A percentile compares a stretch with the other conserved stretches of the same genome.
phyloP scores from a whole-genome alignment of 345 rosid genomes.

The Trapa bicornis region DNA sequence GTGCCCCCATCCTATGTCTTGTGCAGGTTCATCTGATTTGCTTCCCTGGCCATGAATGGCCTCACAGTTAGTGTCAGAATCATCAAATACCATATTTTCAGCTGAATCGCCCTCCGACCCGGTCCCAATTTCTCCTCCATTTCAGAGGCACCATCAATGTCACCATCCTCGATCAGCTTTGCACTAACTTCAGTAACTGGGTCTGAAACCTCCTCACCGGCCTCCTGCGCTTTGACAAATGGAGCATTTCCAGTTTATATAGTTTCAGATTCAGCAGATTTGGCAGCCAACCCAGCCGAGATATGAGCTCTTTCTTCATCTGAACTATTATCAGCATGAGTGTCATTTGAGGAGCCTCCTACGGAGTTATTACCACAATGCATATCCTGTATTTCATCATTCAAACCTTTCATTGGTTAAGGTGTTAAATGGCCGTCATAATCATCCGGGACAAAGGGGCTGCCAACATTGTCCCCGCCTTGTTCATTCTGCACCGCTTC shows the following conservation, averaged over 20 bases:
- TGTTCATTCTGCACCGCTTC: background rate
- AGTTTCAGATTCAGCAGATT: conserved; percentile 9
- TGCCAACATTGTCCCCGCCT: background rate
- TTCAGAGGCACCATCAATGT: background rate
- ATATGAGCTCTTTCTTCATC: no score
- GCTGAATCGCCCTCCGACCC: background rate
- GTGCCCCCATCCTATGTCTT: background rate
- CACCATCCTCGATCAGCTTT: background rate
- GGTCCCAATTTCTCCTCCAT: background rate
- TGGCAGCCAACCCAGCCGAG: conserved; percentile 1
- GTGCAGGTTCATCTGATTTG: background rate
- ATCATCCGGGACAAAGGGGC: background rate
- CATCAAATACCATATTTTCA: background rate
- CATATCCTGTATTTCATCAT: conserved; percentile 17
- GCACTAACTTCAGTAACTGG: conserved; percentile 2
- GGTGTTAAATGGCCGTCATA: conserved; percentile 14
- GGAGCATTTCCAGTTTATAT: background rate
- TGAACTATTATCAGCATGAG: no score
- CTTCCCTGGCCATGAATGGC: conserved; percentile 3
- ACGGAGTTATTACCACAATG: conserved; percentile 8
- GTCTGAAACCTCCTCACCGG: conserved; percentile 7
- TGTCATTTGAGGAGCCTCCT: no score
- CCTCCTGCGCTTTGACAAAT: conserved; percentile 1
- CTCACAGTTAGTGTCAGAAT: conserved; percentile 6
- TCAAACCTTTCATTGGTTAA: conserved; percentile 8